These are phyloP conservation scores for Chlamydomonas sphaeroides DNA, from an alignment of 139 green algal genomes.

Conservation along the genomic window DNA sequence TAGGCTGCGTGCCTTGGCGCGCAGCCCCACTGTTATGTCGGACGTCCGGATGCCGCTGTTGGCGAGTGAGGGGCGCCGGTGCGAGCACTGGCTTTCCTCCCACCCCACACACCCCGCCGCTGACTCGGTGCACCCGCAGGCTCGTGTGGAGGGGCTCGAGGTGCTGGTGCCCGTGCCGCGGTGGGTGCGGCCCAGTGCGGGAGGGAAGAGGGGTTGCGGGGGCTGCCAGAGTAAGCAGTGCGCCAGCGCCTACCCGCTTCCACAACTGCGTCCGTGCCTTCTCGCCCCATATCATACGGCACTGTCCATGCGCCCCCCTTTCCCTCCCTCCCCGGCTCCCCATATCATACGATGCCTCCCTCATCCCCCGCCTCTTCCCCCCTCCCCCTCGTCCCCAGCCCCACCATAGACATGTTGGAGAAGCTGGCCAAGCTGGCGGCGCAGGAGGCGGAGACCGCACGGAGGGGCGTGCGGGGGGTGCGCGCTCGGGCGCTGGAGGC, in stretches of 20 bases:
- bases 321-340: not conserved
- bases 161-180: conserved; percentile 54
- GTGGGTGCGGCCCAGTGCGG: too few relatives aligned
- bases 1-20: too few relatives aligned
- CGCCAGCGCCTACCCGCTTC: too few relatives aligned
- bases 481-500: conserved; percentile 69
- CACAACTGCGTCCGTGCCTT: too few relatives aligned
- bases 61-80: too few relatives aligned
- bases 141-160: conserved; percentile 43
- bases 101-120: too few relatives aligned
- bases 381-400: not conserved
- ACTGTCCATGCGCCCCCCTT: not conserved
- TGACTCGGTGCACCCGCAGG: conserved; percentile 25
- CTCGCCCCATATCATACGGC: not conserved
- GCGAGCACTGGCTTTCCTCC: too few relatives aligned
- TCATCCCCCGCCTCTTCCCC: too few relatives aligned
- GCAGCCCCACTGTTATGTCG: too few relatives aligned
- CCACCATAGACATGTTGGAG: conserved; percentile 29
- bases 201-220: too few relatives aligned
- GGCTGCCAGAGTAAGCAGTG: not conserved
- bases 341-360: too few relatives aligned
- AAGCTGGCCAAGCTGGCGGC: conserved; percentile 74
- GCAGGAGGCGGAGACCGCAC: conserved; percentile 72
- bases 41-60: too few relatives aligned
- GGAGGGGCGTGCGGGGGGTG: conserved; percentile 67